phyloP scores from a whole-genome alignment of 495 filamentous ascomycete species.

The Trichoderma erinaceum region DNA sequence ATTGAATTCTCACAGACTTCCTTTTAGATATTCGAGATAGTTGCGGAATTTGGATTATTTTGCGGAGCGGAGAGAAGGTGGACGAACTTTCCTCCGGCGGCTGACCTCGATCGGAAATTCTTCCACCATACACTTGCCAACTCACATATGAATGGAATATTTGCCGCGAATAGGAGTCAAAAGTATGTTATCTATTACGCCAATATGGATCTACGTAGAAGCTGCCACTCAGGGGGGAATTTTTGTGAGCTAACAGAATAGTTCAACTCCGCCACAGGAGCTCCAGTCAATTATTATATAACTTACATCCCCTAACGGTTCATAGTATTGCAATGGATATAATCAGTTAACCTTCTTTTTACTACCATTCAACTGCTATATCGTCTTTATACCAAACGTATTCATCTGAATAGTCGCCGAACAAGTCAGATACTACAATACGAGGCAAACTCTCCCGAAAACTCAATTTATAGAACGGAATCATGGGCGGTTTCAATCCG shows the following conservation, averaged over 20 bases:
- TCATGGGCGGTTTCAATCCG: constrained; percentile 33
- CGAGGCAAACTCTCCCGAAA: background rate
- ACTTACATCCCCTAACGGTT: background rate
- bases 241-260: background rate
- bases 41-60: background rate
- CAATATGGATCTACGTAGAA: background rate
- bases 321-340: background rate
- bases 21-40: background rate
- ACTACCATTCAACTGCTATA: background rate
- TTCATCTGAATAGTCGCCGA: background rate
- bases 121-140: background rate
- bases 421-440: background rate
- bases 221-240: background rate
- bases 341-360: background rate
- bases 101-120: background rate
- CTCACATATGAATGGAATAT: background rate
- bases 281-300: background rate
- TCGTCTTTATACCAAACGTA: background rate
- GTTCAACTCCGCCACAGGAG: background rate
- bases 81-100: background rate
- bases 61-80: background rate
- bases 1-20: background rate
- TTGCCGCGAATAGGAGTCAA: background rate
- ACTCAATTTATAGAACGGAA: background rate
- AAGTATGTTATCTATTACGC: background rate